Percentiles rank a stretch among this genome's conserved stretches.
These are phyloP conservation scores for Deuterostichococcus epilithicus DNA, from an alignment of 139 green algal genomes.

Conservation along the genomic window DNA sequence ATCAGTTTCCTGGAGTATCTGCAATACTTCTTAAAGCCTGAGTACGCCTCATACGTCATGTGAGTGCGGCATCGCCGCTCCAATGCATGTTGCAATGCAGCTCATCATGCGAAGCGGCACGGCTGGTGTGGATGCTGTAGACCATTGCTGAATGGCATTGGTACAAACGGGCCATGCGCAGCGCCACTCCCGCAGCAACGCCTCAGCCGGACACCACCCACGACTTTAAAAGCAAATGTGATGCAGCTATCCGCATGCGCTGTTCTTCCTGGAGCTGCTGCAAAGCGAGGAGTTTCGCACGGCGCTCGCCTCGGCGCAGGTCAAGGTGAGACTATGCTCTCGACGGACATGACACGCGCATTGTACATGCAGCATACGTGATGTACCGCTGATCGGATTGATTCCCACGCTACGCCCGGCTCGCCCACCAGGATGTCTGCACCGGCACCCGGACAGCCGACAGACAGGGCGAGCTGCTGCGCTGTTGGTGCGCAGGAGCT, in stretches of 20 bases:
- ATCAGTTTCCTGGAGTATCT: constrained; percentile 91
- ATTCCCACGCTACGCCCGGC: neutral
- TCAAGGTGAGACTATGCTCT: constrained; percentile 14
- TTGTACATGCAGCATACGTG: neutral
- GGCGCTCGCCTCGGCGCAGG: constrained; percentile 48
- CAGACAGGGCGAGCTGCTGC: neutral
- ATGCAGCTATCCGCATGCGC: constrained; percentile 76
- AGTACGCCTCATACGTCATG: constrained; percentile 77
- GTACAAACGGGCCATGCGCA: too few relatives aligned
- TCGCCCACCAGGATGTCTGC: neutral
- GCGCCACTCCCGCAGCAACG: too few relatives aligned
- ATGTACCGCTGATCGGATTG: constrained; percentile 3
- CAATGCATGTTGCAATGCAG: neutral
- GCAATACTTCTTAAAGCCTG: constrained; percentile 83
- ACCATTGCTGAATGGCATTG: too few relatives aligned
- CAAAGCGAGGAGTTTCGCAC: constrained; percentile 71
- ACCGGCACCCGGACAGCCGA: neutral
- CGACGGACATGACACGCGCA: too few relatives aligned
- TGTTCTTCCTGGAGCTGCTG: constrained; percentile 82
- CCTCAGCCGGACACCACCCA: too few relatives aligned
- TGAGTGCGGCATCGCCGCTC: constrained; percentile 40
- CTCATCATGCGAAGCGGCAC: neutral
- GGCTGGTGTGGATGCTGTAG: neutral
- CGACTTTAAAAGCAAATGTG: too few relatives aligned
- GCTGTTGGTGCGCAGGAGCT: constrained; percentile 44